phyloP scores from a whole-genome alignment of 2,329 filamentous ascomycete species.

The Endocalyx cinctus region DNA sequence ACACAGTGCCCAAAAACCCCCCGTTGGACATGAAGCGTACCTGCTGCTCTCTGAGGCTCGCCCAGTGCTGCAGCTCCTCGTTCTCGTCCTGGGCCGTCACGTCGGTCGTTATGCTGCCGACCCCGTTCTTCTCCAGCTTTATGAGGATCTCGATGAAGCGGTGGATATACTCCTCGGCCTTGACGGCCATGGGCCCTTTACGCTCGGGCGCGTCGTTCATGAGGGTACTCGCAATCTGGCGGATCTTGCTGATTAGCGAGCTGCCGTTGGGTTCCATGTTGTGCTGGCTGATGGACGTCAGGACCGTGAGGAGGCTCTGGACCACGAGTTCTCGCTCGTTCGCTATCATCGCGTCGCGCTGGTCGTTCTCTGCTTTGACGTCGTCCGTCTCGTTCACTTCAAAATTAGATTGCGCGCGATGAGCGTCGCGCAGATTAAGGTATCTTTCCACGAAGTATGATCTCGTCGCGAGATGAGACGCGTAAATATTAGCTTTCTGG shows the following conservation, averaged over 20 bases:
- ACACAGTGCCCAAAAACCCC: constrained; percentile 37
- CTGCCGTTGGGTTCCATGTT: constrained; percentile 72
- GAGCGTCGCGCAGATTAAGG: constrained; percentile 68
- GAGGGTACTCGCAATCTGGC: constrained; percentile 76
- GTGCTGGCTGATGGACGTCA: constrained; percentile 74
- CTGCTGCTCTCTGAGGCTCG: constrained; percentile 74
- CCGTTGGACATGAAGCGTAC: constrained; percentile 64
- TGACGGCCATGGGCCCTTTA: constrained; percentile 46
- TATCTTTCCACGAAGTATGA: constrained; percentile 86
- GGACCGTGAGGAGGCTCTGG: constrained; percentile 68
- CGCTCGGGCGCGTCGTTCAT: constrained; percentile 54
- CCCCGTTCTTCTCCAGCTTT: constrained; percentile 64
- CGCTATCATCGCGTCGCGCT: constrained; percentile 58
- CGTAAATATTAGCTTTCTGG: constrained; percentile 86
- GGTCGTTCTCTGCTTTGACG: constrained; percentile 30
- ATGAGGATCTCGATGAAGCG: constrained; percentile 71
- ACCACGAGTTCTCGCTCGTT: constrained; percentile 78
- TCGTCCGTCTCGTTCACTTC: constrained; percentile 36
- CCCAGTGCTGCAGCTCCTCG: constrained; percentile 72
- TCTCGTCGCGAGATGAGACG: constrained; percentile 73
- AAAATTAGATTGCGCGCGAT: constrained; percentile 42
- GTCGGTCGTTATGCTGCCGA: constrained; percentile 25
- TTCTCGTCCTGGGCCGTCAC: constrained; percentile 63
- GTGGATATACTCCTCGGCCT: constrained; percentile 66
- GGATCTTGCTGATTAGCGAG: constrained; percentile 76